Base-by-base conservation (phyloP, 371 early-diverging fungal genomes). In the Nosema granulosis region DNA sequence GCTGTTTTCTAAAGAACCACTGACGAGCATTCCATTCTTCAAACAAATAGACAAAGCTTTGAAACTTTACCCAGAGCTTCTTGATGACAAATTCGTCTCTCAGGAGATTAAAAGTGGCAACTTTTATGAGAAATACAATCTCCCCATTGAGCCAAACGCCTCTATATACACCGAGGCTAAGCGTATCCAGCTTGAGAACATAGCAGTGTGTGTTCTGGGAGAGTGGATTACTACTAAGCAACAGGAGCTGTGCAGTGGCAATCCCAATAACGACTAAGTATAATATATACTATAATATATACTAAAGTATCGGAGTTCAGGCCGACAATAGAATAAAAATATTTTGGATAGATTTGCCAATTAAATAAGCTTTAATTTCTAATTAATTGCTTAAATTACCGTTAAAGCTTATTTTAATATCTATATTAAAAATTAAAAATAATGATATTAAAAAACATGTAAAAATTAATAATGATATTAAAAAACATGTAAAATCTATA, bases 21-120 rank as follows among this genome's bases (percentile, higher is more conserved):
- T 78, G 18, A 58, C 69, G 20, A 65, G 74, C 38, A 68, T 78
- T 22, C 68, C 68, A 34, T 70, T 72, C 50, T 79, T 79, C 49
- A 58, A 69, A 11, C 34, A 58, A 13, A 68, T 79, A 13, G 50
- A 59, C 26, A 9, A 28, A 13, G 75, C 79, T 0, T 35, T 79
- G 16, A 69, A 51, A 24, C 49, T 9, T 49, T 68, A 57, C 54
- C 74, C 79, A n/a, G 66, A 73, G 18, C 54, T 77, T 1, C 50
- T 61, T 24, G 24, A 24, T n/a, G 72, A 77, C 38, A 29, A 77
- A 26, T 73, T 52, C 57, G 20, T 77, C 9, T 22, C 12, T 13
- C 37, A 37, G 13, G 37, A 65, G 34, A 52, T 32, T 3, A 20
- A 2, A 26, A 58, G 54, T 11, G 20, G 61, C 0, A 71, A 71